Evolutionary conservation across 202 grass and related monocot species (phyloP), one percentile per base, ranked within the genome.

Genomic region (Eragrostis tef): DNA sequence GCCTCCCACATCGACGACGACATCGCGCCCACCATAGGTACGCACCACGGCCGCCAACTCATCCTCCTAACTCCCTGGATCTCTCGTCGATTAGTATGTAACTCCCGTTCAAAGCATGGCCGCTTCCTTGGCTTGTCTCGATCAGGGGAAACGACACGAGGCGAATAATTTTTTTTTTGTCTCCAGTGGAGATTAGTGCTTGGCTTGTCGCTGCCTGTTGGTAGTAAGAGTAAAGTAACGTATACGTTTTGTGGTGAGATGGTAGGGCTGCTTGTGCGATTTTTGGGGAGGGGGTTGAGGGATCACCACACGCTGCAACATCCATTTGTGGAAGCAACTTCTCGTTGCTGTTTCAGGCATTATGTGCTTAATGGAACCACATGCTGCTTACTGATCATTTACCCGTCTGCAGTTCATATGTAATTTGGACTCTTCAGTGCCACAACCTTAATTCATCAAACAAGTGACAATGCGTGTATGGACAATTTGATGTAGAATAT

Each of bases 21-120:
- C 78, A 90, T 94, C 52, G 46, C 89, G 16, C 92, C 92, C 41
- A 94, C 92, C 41, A 89, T 94, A 64, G 92, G 92, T 94, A 80
- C 52, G 71, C 14, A 13, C 16, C 21, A n/a, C 46, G 19, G 6
- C 5, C 22, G 9, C 16, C 3, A 6, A 9, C 44, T 34, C 45
- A 46, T 66, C 16, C 44, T 31, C 2, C 16, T 60, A 8, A 41
- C 27, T 57, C 51, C 4, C 6, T 74, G 88, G 88, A 86, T 86
- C 88, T 86, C 88, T 85, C 78, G 53, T 34, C 24, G 61, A 10
- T 25, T 63, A 41, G 26, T 51, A 42, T 41, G 42, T 60, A 51
- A 64, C 58, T 36, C 76, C 49, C 47, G 59, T 47, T 16, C 22
- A 11, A 16, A 44, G 11, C 44, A 46, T 15, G 54, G 1, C 50